Evolutionary conservation across 306 rosid genomes (phyloP).

Genomic region (Carpinus fangiana): DNA sequence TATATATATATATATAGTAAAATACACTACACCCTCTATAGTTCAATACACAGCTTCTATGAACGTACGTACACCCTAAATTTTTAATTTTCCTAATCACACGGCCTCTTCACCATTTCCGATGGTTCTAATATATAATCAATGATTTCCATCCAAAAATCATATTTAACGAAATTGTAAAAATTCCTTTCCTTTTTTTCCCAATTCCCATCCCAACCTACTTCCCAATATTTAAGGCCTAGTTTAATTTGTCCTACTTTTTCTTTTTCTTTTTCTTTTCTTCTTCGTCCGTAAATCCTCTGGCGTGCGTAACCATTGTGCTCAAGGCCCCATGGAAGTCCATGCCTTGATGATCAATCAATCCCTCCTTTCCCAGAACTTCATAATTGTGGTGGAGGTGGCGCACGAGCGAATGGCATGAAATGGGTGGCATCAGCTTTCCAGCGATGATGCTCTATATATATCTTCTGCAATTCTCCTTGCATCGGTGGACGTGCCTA

Average conservation of each 20-base stretch:
- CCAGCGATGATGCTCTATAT: slow-evolving; percentile 52
- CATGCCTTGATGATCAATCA: background rate
- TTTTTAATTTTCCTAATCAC: too few relatives aligned
- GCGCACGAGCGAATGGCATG: slow-evolving; percentile 26
- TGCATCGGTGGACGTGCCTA: slow-evolving; percentile 83
- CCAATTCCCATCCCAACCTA: too few relatives aligned
- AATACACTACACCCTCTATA: slow-evolving; percentile 14
- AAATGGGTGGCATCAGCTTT: slow-evolving; percentile 47
- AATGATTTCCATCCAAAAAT: too few relatives aligned
- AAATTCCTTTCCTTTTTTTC: background rate
- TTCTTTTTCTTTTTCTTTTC: background rate
- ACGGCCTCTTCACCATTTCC: too few relatives aligned
- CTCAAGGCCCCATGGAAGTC: slow-evolving; percentile 26
- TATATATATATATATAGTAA: background rate
- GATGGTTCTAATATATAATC: too few relatives aligned
- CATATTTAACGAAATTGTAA: slow-evolving; percentile 7
- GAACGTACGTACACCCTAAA: too few relatives aligned
- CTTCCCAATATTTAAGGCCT: too few relatives aligned
- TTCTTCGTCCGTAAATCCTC: background rate
- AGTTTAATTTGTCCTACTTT: background rate
- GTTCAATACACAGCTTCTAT: background rate
- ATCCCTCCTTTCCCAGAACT: background rate
- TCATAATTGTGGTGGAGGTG: slow-evolving; percentile 31
- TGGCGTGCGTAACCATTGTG: slow-evolving; percentile 23
- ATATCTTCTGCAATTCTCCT: slow-evolving; percentile 73